Conservation (phyloP, 257 asterid species). For the Ilex aquifolium region DNA sequence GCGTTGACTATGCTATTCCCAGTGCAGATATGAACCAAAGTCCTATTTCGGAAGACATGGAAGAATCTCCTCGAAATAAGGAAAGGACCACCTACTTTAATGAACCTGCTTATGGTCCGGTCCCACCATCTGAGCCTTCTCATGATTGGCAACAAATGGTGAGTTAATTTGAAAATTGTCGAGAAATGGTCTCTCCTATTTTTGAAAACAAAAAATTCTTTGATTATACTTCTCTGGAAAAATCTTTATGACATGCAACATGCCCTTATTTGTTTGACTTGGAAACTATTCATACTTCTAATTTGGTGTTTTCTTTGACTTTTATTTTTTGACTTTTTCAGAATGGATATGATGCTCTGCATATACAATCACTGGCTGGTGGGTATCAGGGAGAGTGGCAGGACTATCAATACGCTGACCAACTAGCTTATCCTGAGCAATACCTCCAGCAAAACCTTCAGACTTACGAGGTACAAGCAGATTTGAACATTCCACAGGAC, state of each 20-base stretch:
- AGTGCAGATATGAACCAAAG: slow-evolving; percentile 89
- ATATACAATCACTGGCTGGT: slow-evolving; percentile 69
- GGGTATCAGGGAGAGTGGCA: slow-evolving; percentile 93
- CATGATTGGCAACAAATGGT: slow-evolving; percentile 79
- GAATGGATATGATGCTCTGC: slow-evolving; percentile 76
- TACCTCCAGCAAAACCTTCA: slow-evolving; percentile 79
- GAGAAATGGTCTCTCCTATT: not conserved
- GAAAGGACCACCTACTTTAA: slow-evolving; percentile 60
- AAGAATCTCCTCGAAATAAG: slow-evolving; percentile 93
- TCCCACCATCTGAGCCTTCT: slow-evolving; percentile 82
- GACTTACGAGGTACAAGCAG: slow-evolving; percentile 66
- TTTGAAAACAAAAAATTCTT: too few species aligned
- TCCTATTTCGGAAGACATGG: slow-evolving; percentile 97
- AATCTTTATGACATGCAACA: too few species aligned
- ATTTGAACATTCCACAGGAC: slow-evolving; percentile 43
- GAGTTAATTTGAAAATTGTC: slow-evolving; percentile 22
- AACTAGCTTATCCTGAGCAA: slow-evolving; percentile 80
- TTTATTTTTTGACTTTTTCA: slow-evolving; percentile 17
- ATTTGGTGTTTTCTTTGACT: not conserved
- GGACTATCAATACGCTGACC: slow-evolving; percentile 84
- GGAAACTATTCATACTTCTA: too few species aligned
- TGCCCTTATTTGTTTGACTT: too few species aligned
- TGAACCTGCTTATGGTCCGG: slow-evolving; percentile 93
- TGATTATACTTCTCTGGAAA: too few species aligned
- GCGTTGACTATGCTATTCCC: slow-evolving; percentile 72